phyloP scores from a whole-genome alignment of 768 basidiomycete species.

The Paxillus rubicundulus region DNA sequence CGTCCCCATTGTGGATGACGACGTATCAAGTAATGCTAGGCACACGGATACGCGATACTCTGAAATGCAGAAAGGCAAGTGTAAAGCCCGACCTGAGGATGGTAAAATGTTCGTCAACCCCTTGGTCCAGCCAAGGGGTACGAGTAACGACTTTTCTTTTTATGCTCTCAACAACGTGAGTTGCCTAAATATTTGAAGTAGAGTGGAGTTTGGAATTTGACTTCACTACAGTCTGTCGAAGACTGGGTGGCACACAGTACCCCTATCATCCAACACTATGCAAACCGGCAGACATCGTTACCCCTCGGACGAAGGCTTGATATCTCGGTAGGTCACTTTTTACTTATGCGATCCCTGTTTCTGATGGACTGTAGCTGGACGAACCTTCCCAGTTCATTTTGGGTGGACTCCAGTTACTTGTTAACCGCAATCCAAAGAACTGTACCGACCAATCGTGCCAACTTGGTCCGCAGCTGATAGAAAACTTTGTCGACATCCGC shows the following conservation, averaged over 20 bases:
- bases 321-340: constrained; percentile 17
- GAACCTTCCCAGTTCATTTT: constrained; percentile 24
- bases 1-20: background rate
- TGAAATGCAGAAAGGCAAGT: constrained; percentile 14
- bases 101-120: background rate
- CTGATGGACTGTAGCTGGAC: constrained; percentile 19
- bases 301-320: constrained; percentile 25
- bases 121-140: background rate
- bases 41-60: constrained; percentile 3
- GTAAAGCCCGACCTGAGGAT: constrained; percentile 1
- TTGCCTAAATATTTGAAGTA: too few relatives aligned
- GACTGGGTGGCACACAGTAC: constrained; percentile 25
- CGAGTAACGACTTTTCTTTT: constrained; percentile 3
- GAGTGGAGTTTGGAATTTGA: background rate
- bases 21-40: background rate
- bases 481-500: constrained; percentile 29
- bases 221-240: constrained; percentile 8
- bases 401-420: constrained; percentile 28
- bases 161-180: background rate
- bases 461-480: constrained; percentile 30
- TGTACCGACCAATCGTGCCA: constrained; percentile 13
- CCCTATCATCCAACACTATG: constrained; percentile 26
- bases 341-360: background rate
- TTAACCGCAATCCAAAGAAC: constrained; percentile 21
- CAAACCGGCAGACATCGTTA: constrained; percentile 24